These are phyloP conservation scores for Musa schizocarpa DNA, from an alignment of 176 grass and related monocot species.

Conservation along the genomic window DNA sequence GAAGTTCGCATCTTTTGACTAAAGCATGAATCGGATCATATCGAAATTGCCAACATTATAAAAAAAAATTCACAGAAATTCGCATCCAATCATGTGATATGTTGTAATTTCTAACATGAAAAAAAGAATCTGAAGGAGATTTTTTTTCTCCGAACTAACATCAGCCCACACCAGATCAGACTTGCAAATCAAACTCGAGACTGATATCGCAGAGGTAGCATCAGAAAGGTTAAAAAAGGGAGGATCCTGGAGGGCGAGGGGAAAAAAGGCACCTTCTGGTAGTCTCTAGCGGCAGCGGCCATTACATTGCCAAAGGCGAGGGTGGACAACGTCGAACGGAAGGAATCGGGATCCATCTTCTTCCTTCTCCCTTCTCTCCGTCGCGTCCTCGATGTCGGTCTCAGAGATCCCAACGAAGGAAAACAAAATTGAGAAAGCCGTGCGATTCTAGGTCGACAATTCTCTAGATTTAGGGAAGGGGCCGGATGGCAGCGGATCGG, in stretches of 20 bases:
- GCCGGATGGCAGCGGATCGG: background rate
- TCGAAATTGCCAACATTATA: background rate
- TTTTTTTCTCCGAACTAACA: background rate
- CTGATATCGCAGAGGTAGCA: background rate
- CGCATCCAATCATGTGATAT: background rate
- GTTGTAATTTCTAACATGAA: background rate
- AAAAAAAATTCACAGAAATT: background rate
- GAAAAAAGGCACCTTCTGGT: slow-evolving; percentile 60
- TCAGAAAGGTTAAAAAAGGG: background rate
- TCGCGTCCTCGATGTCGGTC: background rate
- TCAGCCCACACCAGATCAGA: background rate
- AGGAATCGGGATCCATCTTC: slow-evolving; percentile 73
- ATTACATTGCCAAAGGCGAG: slow-evolving; percentile 78
- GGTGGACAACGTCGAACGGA: slow-evolving; percentile 68
- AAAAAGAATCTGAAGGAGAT: background rate
- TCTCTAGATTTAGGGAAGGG: background rate
- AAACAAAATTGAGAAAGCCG: background rate
- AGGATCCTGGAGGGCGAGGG: background rate
- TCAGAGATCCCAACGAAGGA: background rate
- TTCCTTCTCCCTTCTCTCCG: background rate
- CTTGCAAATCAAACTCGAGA: background rate
- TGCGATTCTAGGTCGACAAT: background rate
- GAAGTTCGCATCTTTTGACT: background rate
- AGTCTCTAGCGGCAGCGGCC: slow-evolving; percentile 78
- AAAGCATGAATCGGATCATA: background rate